A percentile compares a stretch with the other conserved stretches of the same genome.
These are phyloP conservation scores for Populus davidiana DNA, from an alignment of 345 rosid genomes.

Conservation along the genomic window DNA sequence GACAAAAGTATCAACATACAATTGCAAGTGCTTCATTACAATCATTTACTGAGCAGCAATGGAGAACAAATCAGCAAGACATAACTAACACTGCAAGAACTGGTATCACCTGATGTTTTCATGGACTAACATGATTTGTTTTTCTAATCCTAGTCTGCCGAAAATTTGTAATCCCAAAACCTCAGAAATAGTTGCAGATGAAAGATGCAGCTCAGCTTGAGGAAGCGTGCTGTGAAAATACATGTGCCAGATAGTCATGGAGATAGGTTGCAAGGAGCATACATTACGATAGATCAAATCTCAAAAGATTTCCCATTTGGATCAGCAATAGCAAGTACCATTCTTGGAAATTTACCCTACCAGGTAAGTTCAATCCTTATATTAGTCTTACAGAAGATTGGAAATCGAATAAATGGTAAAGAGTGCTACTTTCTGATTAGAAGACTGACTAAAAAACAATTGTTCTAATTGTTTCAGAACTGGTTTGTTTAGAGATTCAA, in stretches of 20 bases:
- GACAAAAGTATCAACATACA: conserved; percentile 32
- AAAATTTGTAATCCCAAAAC: not conserved
- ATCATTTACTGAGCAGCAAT: conserved; percentile 65
- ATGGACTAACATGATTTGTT: not conserved
- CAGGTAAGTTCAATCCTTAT: conserved; percentile 44
- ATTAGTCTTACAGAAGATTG: not conserved
- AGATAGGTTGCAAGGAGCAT: conserved; percentile 50
- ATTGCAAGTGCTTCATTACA: conserved; percentile 57
- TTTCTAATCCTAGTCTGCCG: not conserved
- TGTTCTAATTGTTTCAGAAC: conserved; percentile 32
- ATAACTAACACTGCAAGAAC: conserved; percentile 48
- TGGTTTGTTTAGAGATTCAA: conserved; percentile 84
- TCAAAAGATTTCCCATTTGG: conserved; percentile 81
- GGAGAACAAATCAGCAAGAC: conserved; percentile 63
- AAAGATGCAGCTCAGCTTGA: not conserved
- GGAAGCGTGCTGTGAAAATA: conserved; percentile 66
- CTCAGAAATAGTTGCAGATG: not conserved
- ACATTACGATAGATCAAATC: conserved; percentile 47
- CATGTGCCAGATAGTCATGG: conserved; percentile 64
- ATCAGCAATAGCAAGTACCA: conserved; percentile 71
- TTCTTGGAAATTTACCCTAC: conserved; percentile 63
- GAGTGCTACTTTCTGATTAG: not conserved
- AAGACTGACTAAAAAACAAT: not conserved
- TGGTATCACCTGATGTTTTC: not conserved
- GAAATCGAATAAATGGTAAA: not conserved